Conservation (phyloP, 345 rosid species). For the Linum lewisii region DNA sequence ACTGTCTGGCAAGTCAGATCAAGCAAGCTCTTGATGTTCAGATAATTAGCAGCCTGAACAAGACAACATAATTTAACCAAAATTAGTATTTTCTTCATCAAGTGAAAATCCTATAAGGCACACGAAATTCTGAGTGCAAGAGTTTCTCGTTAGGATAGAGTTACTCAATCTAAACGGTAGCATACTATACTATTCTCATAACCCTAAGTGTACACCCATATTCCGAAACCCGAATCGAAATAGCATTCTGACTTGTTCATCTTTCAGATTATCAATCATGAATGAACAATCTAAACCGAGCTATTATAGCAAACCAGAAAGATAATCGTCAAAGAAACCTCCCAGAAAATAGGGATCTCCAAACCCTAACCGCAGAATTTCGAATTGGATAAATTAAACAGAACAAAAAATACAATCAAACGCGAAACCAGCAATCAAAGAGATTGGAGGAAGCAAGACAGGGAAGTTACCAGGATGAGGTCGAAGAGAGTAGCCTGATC, state of each 20-base stretch:
- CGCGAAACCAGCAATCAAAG: background rate
- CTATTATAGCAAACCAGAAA: too few species aligned
- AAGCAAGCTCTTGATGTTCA: constrained; percentile 22
- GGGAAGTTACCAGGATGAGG: constrained; percentile 19
- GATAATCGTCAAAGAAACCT: too few species aligned
- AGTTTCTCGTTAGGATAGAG: too few species aligned
- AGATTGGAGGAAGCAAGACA: background rate
- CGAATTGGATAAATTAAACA: background rate
- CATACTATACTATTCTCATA: too few species aligned
- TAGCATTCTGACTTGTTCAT: background rate
- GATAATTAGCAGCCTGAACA: constrained; percentile 21
- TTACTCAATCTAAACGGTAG: too few species aligned
- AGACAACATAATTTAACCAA: background rate
- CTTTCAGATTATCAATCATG: too few species aligned
- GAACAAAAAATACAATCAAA: background rate
- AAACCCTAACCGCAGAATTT: background rate
- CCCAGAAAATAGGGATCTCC: background rate
- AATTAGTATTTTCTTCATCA: background rate
- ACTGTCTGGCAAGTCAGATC: constrained; percentile 24
- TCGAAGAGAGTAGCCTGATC: constrained; percentile 23
- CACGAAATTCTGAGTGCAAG: too few species aligned
- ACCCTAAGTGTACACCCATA: background rate
- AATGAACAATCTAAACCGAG: background rate
- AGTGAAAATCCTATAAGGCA: too few species aligned
- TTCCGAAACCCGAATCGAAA: background rate